These are phyloP conservation scores for Suillus hirtellus DNA, from an alignment of 768 basidiomycete species.

Conservation along the genomic window DNA sequence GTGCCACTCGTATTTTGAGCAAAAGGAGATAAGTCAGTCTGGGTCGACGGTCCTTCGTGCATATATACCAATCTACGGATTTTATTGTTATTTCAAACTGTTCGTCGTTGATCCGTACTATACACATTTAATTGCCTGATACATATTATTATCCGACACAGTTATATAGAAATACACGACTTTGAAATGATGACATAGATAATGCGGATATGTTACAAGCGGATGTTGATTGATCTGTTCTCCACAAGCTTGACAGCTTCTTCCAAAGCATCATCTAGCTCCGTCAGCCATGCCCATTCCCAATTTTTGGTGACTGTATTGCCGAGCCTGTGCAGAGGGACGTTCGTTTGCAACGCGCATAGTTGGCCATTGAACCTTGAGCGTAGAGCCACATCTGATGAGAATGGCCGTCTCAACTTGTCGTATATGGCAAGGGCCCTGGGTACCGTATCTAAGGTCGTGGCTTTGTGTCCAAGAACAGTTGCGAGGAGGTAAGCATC, in stretches of 20 bases:
- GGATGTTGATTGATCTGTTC: neutral
- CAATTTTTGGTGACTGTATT: slow-evolving; percentile 48
- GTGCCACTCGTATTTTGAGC: slow-evolving; percentile 71
- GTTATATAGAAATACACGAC: neutral
- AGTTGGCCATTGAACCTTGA: slow-evolving; percentile 22
- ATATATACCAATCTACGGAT: slow-evolving; percentile 35
- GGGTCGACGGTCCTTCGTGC: slow-evolving; percentile 1
- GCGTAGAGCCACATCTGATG: slow-evolving; percentile 35
- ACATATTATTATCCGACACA: neutral
- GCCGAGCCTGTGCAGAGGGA: slow-evolving; percentile 41
- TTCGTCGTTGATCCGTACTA: neutral
- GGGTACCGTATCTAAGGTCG: slow-evolving; percentile 35
- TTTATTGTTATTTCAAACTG: slow-evolving; percentile 12
- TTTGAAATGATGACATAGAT: neutral
- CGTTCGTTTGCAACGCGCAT: slow-evolving; percentile 18
- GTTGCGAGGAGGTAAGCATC: slow-evolving; percentile 39
- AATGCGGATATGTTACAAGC: neutral
- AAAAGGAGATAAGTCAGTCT: slow-evolving; percentile 45
- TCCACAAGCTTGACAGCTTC: slow-evolving; percentile 23
- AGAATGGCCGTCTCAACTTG: slow-evolving; percentile 47
- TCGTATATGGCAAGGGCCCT: slow-evolving; percentile 50
- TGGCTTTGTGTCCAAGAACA: slow-evolving; percentile 45
- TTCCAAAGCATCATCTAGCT: slow-evolving; percentile 22
- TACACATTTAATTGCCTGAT: neutral
- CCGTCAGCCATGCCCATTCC: slow-evolving; percentile 50